Percentiles rank a stretch among this genome's conserved stretches.
Evolutionary conservation across 192 early-diverging fungal genomes (phyloP).

Genomic region (Phycomyces nitens): DNA sequence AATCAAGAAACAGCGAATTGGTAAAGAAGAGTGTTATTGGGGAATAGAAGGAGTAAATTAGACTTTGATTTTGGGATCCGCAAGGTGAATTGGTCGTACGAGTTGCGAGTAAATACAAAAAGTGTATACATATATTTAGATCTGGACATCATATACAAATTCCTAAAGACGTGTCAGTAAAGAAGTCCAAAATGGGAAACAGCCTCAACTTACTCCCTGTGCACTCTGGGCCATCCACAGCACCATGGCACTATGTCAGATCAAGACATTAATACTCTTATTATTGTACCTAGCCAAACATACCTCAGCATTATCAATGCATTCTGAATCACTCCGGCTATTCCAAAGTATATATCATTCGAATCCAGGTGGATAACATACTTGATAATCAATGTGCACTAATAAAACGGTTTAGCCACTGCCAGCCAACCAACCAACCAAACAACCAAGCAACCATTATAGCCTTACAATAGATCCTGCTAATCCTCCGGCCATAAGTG

Average conservation of each 20-base stretch:
- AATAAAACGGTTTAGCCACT: slow-evolving; percentile 56
- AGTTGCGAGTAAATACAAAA: no score
- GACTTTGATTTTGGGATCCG: neutral
- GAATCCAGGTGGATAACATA: slow-evolving; percentile 17
- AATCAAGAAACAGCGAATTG: neutral
- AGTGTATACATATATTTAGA: neutral
- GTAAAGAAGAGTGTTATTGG: neutral
- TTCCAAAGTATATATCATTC: slow-evolving; percentile 14
- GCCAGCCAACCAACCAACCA: no score
- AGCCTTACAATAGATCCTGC: slow-evolving; percentile 53
- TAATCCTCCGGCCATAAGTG: slow-evolving; percentile 56
- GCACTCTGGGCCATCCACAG: slow-evolving; percentile 19
- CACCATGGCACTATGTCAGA: slow-evolving; percentile 11
- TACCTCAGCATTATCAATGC: slow-evolving; percentile 21
- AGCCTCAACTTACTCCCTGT: slow-evolving; percentile 8
- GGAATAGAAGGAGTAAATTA: neutral
- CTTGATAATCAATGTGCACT: slow-evolving; percentile 19
- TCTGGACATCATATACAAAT: slow-evolving; percentile 7
- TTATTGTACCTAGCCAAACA: neutral
- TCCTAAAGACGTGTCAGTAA: slow-evolving; percentile 14
- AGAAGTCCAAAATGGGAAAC: no score
- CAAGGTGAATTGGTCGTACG: neutral
- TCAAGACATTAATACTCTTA: neutral
- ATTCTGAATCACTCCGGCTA: slow-evolving; percentile 15
- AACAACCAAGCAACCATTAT: neutral